Base-by-base conservation (phyloP, 73 alveolate species). In the Halteria grandinella region DNA sequence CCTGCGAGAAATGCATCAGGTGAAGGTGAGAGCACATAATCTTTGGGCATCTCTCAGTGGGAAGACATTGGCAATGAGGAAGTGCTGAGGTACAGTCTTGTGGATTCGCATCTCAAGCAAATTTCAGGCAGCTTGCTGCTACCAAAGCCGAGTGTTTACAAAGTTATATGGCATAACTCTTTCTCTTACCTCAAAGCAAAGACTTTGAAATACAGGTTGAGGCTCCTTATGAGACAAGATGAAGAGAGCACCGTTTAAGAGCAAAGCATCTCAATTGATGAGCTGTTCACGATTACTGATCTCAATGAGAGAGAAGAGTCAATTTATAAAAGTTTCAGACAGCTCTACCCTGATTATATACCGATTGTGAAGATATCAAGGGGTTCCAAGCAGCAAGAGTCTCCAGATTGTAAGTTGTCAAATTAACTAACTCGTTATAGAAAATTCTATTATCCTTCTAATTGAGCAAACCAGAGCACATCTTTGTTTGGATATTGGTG, bases 31-130 rank as follows among this genome's bases (percentile, higher is more conserved):
- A n/a, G n/a, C n/a, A n/a, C n/a, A n/a, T n/a, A n/a, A n/a, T n/a
- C n/a, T n/a, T n/a, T n/a, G n/a, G n/a, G n/a, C n/a, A n/a, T n/a
- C n/a, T n/a, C n/a, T n/a, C n/a, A n/a, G n/a, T 73, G 71, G 74
- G 71, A 73, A 37, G 85, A 73, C 34, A 40, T 54, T 18, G 57
- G 43, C 24, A 73, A 73, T 54, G 64, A 73, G 41, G 85, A 73
- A 25, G 45, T 73, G 3, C 55, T 73, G 12, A 31, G 85, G 39
- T 73, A 73, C 50, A 53, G 74, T n/a, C 52, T 73, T 12, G 52
- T 55, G 34, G 85, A 73, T 29, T 73, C 85, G 0, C 85, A 73
- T 34, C 64, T 73, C 23, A 73, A 73, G 40, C 85, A 74, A 8
- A 34, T 70, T 4, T 70, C 83, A 2, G 69, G 23, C 23, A 7